Conservation (phyloP, 441 rosid genomes). For the Eruca vesicaria region DNA sequence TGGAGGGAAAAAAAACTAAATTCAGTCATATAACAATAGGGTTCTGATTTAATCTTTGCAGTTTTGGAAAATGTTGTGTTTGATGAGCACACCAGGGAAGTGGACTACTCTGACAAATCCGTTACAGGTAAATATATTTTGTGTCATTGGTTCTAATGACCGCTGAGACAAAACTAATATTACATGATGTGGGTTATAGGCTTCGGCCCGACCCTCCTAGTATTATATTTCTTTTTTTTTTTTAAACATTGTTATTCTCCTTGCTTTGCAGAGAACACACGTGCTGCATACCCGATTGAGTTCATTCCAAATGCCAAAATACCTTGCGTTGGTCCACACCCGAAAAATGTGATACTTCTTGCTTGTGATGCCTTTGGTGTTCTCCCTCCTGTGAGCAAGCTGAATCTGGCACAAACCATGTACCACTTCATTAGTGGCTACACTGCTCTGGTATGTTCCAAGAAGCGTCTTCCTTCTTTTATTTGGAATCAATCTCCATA, state of each 20-base stretch:
- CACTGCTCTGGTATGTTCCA: constrained; percentile 67
- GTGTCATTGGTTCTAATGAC: background rate
- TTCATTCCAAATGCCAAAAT: constrained; percentile 88
- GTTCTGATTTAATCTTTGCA: constrained; percentile 32
- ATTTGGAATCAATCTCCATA: background rate
- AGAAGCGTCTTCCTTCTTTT: background rate
- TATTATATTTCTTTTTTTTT: too few species aligned
- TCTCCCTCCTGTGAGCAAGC: constrained; percentile 97
- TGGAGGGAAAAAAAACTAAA: background rate
- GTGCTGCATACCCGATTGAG: constrained; percentile 94
- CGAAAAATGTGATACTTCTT: constrained; percentile 84
- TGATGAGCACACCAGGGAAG: constrained; percentile 88
- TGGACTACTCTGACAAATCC: constrained; percentile 74
- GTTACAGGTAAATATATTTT: constrained; percentile 57
- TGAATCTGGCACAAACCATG: constrained; percentile 85
- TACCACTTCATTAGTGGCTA: constrained; percentile 97
- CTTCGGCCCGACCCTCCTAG: too few species aligned
- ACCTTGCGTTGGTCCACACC: constrained; percentile 94
- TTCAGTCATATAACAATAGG: background rate
- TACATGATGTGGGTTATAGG: background rate
- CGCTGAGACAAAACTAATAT: background rate
- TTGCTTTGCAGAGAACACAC: constrained; percentile 74
- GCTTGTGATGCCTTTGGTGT: constrained; percentile 97
- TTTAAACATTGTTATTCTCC: background rate
- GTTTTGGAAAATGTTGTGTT: constrained; percentile 87